Base-by-base conservation (phyloP, 352 stramenopile species). In the Pythium biforme region DNA sequence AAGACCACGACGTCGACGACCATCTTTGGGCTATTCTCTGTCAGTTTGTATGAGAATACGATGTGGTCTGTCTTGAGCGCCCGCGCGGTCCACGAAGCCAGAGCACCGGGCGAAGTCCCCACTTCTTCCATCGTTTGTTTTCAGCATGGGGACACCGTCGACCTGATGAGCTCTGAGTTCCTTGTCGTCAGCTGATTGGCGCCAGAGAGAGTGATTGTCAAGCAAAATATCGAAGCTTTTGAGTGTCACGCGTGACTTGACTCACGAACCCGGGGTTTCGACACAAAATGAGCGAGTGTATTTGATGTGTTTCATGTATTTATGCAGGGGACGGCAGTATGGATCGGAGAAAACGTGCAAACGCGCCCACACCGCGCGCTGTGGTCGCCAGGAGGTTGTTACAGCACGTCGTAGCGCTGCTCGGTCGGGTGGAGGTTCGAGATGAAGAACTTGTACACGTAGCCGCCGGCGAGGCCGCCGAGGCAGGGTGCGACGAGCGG, bases 1-100 rank as follows among this genome's bases (percentile, higher is more conserved):
- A 93, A 88, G n/a, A 97, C 64, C 15, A 96, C 75, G 47, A 89
- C 29, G 59, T 89, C 76, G 33, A 86, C 40, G 40, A 17, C 14
- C 37, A 43, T 43, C 1, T 20, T 43, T n/a, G n/a, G n/a, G n/a
- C n/a, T n/a, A n/a, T n/a, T n/a, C n/a, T n/a, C n/a, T n/a, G n/a
- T n/a, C n/a, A n/a, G n/a, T n/a, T n/a, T n/a, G n/a, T n/a, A n/a
- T n/a, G n/a, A n/a, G n/a, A n/a, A n/a, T n/a, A n/a, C n/a, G n/a
- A n/a, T n/a, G n/a, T n/a, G n/a, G n/a, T n/a, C n/a, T n/a, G n/a
- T n/a, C n/a, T n/a, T n/a, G n/a, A n/a, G n/a, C n/a, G n/a, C n/a
- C n/a, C n/a, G n/a, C n/a, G n/a, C n/a, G n/a, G n/a, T n/a, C n/a
- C n/a, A n/a, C n/a, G n/a, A n/a, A n/a, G n/a, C n/a, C n/a, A n/a